A percentile compares a stretch with the other conserved stretches of the same genome.
Conservation (phyloP, 352 stramenopile genomes). For the Phytophthora vignae region DNA sequence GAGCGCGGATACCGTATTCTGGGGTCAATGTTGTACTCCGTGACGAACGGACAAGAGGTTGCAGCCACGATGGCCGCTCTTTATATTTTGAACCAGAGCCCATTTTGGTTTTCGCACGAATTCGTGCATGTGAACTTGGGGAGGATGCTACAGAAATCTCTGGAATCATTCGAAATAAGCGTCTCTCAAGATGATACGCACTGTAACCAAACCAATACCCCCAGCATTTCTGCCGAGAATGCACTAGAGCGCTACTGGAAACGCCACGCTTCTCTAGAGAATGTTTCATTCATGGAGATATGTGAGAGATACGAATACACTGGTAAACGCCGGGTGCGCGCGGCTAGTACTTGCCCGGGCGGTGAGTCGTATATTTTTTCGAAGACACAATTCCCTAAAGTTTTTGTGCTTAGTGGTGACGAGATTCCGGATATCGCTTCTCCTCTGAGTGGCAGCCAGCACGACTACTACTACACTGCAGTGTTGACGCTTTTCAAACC, state of each 20-base stretch:
- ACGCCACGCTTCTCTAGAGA: neutral
- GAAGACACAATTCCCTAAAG: neutral
- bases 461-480: neutral
- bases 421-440: neutral
- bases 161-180: neutral
- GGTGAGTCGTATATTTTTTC: neutral
- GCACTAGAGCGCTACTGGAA: conserved; percentile 24
- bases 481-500: conserved; percentile 1
- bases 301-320: conserved; percentile 16
- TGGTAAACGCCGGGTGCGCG: neutral
- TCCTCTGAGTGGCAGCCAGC: neutral
- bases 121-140: conserved; percentile 10
- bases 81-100: conserved; percentile 15
- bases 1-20: conserved; percentile 24
- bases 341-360: neutral
- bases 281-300: conserved; percentile 15
- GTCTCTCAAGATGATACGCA: conserved; percentile 2
- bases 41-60: conserved; percentile 27
- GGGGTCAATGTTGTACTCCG: conserved; percentile 22
- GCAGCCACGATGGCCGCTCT: conserved; percentile 25
- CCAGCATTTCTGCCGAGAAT: neutral
- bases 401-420: neutral
- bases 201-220: neutral
- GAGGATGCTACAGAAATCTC: neutral
- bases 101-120: conserved; percentile 35